Evolutionary conservation across 2,329 filamentous ascomycete genomes (phyloP), one percentile per base, ranked within the genome.

Genomic region (Cercospora citrullina): DNA sequence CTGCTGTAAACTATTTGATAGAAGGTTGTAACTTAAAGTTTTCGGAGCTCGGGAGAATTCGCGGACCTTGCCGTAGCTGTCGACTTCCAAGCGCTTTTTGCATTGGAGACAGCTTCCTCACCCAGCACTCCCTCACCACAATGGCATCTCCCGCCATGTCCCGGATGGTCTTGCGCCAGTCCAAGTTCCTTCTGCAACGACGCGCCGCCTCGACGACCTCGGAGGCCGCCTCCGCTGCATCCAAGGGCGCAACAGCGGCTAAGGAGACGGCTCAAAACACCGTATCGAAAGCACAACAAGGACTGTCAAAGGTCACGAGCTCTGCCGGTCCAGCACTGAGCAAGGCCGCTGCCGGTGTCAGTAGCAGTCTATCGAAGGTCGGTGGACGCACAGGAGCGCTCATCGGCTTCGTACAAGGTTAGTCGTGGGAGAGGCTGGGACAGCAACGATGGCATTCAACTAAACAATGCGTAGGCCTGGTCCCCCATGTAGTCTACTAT

Each of bases 401-500:
- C 74, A 87, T 97, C 80, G 85, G 85, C 75, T 91, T 94, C 77
- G 85, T 95, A 77, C 92, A 97, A 87, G 90, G 95, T 98, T 93
- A 66, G 62, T 61, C 83, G 69, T 18, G 21, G 45, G 53, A 53
- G 26, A 18, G 60, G 28, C 31, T 23, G 48, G 60, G 12, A 21
- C 23, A 64, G 30, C 28, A 39, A 53, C 39, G 31, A 30, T 36
- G 57, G 55, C 39, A 61, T 26, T n/a, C n/a, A 36, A 63, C 71
- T 71, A 60, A 68, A 36, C n/a, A n/a, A 28, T 9, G 51, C 31
- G 62, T 79, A 97, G 94, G 89, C 81, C 87, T 95, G 84, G 88
- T 94, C 75, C 95, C 95, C 75, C 89, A 90, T 71, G 90, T 93
- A 72, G 79, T 96, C 79, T 97, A 97, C 88, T 99, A 98, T 86